phyloP scores from a whole-genome alignment of 2,329 filamentous ascomycete species.

The Monilinia laxa region DNA sequence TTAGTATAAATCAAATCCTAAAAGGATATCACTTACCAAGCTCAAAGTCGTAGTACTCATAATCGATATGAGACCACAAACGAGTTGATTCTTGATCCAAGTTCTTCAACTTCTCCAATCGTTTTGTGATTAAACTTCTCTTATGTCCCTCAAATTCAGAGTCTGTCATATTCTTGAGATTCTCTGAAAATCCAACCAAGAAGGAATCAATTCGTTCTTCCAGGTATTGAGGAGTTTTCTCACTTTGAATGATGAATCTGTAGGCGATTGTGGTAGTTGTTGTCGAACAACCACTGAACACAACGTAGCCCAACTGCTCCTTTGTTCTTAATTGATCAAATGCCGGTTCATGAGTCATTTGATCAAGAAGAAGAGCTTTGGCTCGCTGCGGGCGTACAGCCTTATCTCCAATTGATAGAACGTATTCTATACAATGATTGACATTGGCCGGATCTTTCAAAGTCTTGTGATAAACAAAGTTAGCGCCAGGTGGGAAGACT shows the following conservation, averaged over 20 bases:
- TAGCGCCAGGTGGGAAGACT: constrained; percentile 73
- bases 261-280: constrained; percentile 80
- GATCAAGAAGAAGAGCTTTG: constrained; percentile 77
- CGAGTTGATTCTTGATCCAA: constrained; percentile 78
- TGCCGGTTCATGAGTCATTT: constrained; percentile 88
- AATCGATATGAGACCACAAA: constrained; percentile 82
- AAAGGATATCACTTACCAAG: constrained; percentile 58
- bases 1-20: constrained; percentile 21
- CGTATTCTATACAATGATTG: constrained; percentile 81
- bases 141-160: constrained; percentile 89
- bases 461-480: constrained; percentile 78
- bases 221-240: constrained; percentile 78
- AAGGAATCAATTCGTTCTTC: constrained; percentile 88
- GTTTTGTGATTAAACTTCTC: constrained; percentile 80
- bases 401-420: constrained; percentile 67
- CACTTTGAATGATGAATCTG: constrained; percentile 89
- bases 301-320: constrained; percentile 95
- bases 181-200: constrained; percentile 64
- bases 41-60: constrained; percentile 87
- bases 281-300: constrained; percentile 75
- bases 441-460: constrained; percentile 87
- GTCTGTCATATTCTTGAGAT: constrained; percentile 72
- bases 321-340: constrained; percentile 96
- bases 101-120: constrained; percentile 90
- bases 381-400: constrained; percentile 69